Percentiles rank a stretch among this genome's conserved stretches.
phyloP scores from a whole-genome alignment of 164 flowering plant genomes.

The Stephania yunnanensis region DNA sequence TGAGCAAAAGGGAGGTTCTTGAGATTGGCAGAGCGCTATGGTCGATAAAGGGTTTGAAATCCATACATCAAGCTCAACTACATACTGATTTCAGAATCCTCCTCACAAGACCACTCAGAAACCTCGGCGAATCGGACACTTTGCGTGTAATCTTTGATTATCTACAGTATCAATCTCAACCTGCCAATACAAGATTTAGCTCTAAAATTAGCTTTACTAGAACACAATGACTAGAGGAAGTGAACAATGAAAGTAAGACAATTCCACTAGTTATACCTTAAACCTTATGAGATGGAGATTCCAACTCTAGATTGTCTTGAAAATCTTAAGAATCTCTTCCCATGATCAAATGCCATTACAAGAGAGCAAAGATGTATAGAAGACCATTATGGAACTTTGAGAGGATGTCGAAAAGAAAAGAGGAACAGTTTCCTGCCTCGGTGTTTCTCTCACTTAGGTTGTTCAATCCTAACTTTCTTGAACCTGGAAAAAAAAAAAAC shows the following conservation, averaged over 20 bases:
- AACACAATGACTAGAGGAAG: background rate
- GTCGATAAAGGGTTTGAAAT: no score
- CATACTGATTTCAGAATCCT: no score
- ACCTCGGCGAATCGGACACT: no score
- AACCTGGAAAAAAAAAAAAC: conserved; percentile 14
- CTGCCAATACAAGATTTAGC: background rate
- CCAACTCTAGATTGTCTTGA: conserved; percentile 23
- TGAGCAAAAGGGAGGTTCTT: no score
- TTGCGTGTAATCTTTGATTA: no score
- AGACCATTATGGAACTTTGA: conserved; percentile 21
- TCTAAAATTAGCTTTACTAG: background rate
- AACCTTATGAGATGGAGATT: conserved; percentile 20
- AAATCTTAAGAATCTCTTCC: conserved; percentile 11
- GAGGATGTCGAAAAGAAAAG: conserved; percentile 10
- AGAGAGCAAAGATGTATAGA: conserved; percentile 24
- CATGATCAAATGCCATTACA: conserved; percentile 21
- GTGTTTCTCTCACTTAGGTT: conserved; percentile 11
- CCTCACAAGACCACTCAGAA: no score
- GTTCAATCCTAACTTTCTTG: conserved; percentile 1
- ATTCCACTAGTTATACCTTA: background rate
- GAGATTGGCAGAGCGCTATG: no score
- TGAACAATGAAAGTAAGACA: background rate
- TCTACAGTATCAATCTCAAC: background rate
- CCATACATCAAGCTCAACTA: no score
- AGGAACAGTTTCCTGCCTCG: conserved; percentile 3